These are phyloP conservation scores for Elymus sibiricus DNA, from an alignment of 176 grass and related monocot species.

Conservation along the genomic window DNA sequence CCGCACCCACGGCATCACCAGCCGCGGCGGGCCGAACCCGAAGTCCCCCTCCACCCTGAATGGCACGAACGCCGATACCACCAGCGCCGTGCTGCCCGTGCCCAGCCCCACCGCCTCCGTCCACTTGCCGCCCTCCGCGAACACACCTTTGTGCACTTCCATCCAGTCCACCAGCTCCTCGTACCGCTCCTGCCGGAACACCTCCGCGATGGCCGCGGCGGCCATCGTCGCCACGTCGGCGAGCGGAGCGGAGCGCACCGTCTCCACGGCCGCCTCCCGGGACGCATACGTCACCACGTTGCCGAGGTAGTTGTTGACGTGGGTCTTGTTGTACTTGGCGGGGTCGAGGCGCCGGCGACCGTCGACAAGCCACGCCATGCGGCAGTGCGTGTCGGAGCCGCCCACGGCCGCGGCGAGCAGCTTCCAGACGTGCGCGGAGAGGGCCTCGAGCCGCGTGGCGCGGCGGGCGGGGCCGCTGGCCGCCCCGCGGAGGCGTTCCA, in stretches of 20 bases:
- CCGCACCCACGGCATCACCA: constrained; percentile 52
- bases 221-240: constrained; percentile 35
- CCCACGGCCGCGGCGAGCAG: constrained; percentile 36
- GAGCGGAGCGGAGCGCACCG: constrained; percentile 18
- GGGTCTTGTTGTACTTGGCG: not conserved
- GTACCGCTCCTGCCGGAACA: constrained; percentile 45
- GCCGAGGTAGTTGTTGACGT: constrained; percentile 42
- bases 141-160: constrained; percentile 45
- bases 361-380: constrained; percentile 69
- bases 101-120: constrained; percentile 61
- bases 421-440: constrained; percentile 74
- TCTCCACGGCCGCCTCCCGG: constrained; percentile 19
- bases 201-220: constrained; percentile 36
- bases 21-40: constrained; percentile 43
- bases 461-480: constrained; percentile 23
- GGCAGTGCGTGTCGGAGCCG: constrained; percentile 47
- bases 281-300: constrained; percentile 66
- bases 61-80: constrained; percentile 46
- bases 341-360: constrained; percentile 41
- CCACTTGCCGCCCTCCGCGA: constrained; percentile 47
- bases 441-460: constrained; percentile 52
- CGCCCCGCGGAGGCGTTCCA: constrained; percentile 37
- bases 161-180: constrained; percentile 86
- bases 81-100: constrained; percentile 46
- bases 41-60: constrained; percentile 55